Evolutionary conservation across 225 moss, liverwort and hornwort genomes (phyloP).

Genomic region (Neckera pumila): DNA sequence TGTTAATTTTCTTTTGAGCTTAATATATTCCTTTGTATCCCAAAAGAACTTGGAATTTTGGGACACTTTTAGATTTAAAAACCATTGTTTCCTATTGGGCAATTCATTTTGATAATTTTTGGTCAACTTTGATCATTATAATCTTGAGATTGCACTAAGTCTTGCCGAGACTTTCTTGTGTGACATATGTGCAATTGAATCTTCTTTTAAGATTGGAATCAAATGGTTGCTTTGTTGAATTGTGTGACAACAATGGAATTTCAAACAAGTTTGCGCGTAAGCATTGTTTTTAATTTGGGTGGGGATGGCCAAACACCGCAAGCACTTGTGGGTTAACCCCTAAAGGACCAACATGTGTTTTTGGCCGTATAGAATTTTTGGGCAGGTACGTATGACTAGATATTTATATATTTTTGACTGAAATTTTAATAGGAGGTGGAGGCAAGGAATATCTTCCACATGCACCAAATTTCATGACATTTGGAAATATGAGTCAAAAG

Average conservation of each 20-base stretch:
- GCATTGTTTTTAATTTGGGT: too few relatives aligned
- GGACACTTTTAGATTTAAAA: not conserved
- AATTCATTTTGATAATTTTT: not conserved
- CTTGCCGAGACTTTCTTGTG: not conserved
- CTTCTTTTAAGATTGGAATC: not conserved
- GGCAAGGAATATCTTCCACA: too few relatives aligned
- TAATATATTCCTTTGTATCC: not conserved
- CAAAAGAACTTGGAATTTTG: rapidly evolving
- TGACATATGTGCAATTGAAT: not conserved
- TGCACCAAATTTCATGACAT: too few relatives aligned
- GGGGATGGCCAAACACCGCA: not conserved
- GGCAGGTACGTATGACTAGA: too few relatives aligned
- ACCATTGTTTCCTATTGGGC: not conserved
- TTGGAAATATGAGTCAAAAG: too few relatives aligned
- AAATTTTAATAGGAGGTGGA: too few relatives aligned
- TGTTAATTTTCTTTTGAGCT: not conserved
- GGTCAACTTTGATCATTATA: not conserved
- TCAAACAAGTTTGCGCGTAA: not conserved
- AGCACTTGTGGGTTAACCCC: too few relatives aligned
- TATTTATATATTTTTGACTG: too few relatives aligned
- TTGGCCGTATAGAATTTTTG: too few relatives aligned
- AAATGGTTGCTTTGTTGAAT: not conserved
- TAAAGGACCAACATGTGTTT: too few relatives aligned
- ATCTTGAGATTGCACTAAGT: not conserved
- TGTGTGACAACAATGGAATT: not conserved